These are phyloP conservation scores for Boletus pseudo-olivaceus DNA, from an alignment of 768 basidiomycete species.

Conservation along the genomic window DNA sequence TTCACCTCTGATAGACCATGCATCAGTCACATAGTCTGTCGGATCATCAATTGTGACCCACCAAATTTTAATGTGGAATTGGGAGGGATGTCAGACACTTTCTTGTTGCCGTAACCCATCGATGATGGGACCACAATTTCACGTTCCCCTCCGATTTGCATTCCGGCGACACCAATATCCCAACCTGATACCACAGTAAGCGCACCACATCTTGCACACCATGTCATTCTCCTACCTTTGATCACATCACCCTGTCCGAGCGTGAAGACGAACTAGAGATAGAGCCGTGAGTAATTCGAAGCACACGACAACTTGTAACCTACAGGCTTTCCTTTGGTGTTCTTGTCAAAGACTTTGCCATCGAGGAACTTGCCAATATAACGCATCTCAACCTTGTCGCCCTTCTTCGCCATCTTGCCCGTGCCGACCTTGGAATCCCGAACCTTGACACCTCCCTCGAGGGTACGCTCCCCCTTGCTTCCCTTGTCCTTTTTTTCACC, in stretches of 20 bases:
- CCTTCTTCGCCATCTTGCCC: conserved; percentile 85
- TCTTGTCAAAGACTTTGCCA: conserved; percentile 76
- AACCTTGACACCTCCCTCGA: conserved; percentile 73
- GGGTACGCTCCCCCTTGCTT: conserved; percentile 31
- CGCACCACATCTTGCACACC: neutral
- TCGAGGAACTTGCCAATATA: conserved; percentile 88
- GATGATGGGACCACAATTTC: conserved; percentile 68
- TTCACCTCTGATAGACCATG: conserved; percentile 55
- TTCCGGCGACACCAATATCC: conserved; percentile 90
- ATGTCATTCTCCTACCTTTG: conserved; percentile 51
- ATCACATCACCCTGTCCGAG: conserved; percentile 91
- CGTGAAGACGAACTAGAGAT: conserved; percentile 62
- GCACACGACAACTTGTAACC: conserved; percentile 28
- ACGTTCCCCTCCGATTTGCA: conserved; percentile 90
- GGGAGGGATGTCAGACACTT: conserved; percentile 60
- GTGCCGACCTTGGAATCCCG: conserved; percentile 74
- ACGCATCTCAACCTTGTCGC: conserved; percentile 78
- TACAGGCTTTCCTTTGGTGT: conserved; percentile 84
- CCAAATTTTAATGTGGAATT: conserved; percentile 84
- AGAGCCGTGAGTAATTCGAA: neutral
- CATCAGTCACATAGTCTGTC: conserved; percentile 9
- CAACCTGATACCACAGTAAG: conserved; percentile 50
- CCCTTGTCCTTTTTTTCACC: conserved; percentile 27
- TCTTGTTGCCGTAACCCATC: conserved; percentile 69
- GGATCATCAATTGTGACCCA: conserved; percentile 34